Base-by-base conservation (phyloP, 2,329 filamentous ascomycete species). In the Trichoderma sp. region DNA sequence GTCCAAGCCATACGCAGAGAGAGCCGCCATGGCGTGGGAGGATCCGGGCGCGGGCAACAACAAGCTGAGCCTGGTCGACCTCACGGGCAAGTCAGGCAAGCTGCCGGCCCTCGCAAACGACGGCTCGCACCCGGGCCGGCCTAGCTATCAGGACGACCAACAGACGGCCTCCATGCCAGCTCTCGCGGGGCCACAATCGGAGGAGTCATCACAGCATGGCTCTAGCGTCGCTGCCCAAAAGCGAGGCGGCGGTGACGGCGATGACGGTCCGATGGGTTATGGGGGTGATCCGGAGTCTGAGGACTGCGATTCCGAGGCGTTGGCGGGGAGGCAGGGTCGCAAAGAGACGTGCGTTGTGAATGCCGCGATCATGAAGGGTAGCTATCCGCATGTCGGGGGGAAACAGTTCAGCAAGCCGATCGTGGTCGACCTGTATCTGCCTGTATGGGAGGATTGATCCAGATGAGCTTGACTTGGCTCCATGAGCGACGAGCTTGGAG, bases 281-380 rank as follows among this genome's bases (percentile, higher is more conserved):
- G 69, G 67, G 52, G 71, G 74, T 7, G 70, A 68, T 30, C 76
- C 79, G 24, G 78, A 77, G 17, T 81, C 80, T 19, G 59, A 69
- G 43, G 74, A 79, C 43, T 79, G 77, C 66, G 80, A 84, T 68
- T 69, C 74, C 39, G 71, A 70, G 52, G 80, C 78, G 3, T 72
- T 83, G 44, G 68, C 69, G 3, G 79, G 79, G 3, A 74, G 81
- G 34, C 73, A 77, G 69, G 79, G 80, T 52, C 81, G 85, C 70
- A 79, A 74, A 66, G 90, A 94, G 78, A 95, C 91, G 1, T 93
- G 88, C 73, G 79, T 96, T 61, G 84, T 95, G 70, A 96, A 96
- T 77, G 90, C 90, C 30, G 88, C 91, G 21, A 88, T 93, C 67
- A 84, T 90, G 81, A 87, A 86, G 50, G 87, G 82, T 24, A 88